Evolutionary conservation across 495 filamentous ascomycete species (phyloP), one percentile per base, ranked within the genome.

Genomic region (Articulospora tetracladia): DNA sequence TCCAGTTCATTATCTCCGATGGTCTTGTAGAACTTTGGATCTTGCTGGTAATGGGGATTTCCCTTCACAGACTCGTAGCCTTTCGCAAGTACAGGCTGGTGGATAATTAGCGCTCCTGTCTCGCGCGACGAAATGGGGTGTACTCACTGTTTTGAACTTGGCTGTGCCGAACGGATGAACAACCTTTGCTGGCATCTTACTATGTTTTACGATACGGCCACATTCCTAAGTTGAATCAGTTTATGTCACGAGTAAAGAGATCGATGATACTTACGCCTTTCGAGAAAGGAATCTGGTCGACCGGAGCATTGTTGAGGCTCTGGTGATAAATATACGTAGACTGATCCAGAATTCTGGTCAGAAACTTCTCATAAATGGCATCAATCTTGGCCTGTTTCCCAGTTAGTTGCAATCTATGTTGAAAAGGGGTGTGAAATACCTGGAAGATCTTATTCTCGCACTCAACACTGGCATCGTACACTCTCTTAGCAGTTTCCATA

Each of bases 291-390:
- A 53, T 56, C 15, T 51, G 23, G 3, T 60, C 51, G 4, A 48
- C 27, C 36, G 20, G 51, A 32, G 24, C 7, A 24, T 24, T 2
- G 46, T 3, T 46, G 13, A n/a, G 1, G 6, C n/a, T 30, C 50
- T 66, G 59, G 12, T 36, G 44, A 17, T 47, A 25, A 17, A 62
- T 34, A 50, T 64, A 55, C 13, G 51, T 54, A 26, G 46, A 36
- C 19, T 58, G 25, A 26, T 65, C 58, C 23, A 55, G 49, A 39
- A 65, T 61, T 19, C 32, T 39, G 26, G 22, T 51, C 27, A 51
- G 13, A 20, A 26, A 56, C 17, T 44, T 44, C 39, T 44, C 17
- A n/a, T 44, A 12, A 19, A 44, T 44, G 8, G 15, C 7, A 30
- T 55, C 47, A 11, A 48, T 48, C 11, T 55, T 23, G 4, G 25